Conservation (phyloP, 78 protist species). For the Chrysochromulina tobinii region DNA sequence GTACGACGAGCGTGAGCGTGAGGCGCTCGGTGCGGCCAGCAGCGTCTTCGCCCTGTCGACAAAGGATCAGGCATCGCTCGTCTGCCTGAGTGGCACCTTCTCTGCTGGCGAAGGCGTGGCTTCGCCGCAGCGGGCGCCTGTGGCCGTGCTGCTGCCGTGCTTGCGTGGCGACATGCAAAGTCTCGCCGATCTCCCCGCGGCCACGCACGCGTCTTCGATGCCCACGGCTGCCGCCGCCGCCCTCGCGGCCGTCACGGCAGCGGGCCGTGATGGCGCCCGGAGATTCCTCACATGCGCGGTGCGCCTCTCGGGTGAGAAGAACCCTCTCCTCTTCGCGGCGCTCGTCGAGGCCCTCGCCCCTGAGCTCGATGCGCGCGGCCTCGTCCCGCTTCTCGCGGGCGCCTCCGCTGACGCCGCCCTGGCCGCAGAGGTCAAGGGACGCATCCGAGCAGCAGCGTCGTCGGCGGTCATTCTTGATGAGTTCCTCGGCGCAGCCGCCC, state of each 20-base stretch:
- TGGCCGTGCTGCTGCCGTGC: too few species aligned
- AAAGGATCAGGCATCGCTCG: too few species aligned
- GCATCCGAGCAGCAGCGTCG: not conserved
- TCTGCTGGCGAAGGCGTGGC: too few species aligned
- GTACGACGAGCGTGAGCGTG: not conserved
- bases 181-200: too few species aligned
- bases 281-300: not conserved
- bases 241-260: not conserved
- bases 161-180: too few species aligned
- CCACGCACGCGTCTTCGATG: too few species aligned
- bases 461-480: not conserved
- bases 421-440: too few species aligned
- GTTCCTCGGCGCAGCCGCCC: not conserved
- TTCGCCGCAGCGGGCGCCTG: too few species aligned
- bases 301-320: slow-evolving; percentile 5
- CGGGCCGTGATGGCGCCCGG: not conserved
- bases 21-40: too few species aligned
- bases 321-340: not conserved
- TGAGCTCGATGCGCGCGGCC: not conserved
- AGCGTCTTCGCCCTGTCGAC: too few species aligned
- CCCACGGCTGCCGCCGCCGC: too few species aligned
- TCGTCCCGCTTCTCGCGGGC: not conserved
- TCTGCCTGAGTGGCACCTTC: too few species aligned
- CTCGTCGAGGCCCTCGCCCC: not conserved
- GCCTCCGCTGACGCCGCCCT: not conserved